Conservation (phyloP, 176 grass and related monocot genomes). For the Elymus sibiricus region DNA sequence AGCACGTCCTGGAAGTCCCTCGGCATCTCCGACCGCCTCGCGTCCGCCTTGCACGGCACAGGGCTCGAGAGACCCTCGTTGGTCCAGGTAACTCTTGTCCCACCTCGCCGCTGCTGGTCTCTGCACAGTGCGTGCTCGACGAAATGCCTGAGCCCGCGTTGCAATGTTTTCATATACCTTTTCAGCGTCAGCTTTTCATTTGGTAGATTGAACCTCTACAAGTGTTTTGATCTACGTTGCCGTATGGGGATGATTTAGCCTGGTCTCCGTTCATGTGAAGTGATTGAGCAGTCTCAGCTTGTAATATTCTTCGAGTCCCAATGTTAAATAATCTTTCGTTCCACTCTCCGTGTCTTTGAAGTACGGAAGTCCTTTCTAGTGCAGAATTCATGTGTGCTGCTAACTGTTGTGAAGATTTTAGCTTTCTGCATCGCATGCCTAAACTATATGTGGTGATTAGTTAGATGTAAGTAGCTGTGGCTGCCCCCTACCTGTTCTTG, state of each 20-base stretch:
- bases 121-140: constrained; percentile 48
- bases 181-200: background rate
- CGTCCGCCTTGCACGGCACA: constrained; percentile 24
- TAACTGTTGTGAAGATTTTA: background rate
- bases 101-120: background rate
- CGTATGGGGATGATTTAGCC: background rate
- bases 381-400: background rate
- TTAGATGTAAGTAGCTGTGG: background rate
- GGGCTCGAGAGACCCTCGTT: constrained; percentile 57
- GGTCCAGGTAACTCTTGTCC: constrained; percentile 41
- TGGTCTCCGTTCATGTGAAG: background rate
- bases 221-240: background rate
- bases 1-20: constrained; percentile 69
- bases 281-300: background rate
- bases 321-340: background rate
- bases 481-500: too few relatives aligned
- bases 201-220: background rate
- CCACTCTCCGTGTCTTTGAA: background rate
- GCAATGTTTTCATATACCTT: background rate
- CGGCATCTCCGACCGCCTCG: constrained; percentile 57
- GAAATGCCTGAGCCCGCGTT: constrained; percentile 37
- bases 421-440: background rate
- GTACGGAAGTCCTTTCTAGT: background rate
- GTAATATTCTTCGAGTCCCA: background rate
- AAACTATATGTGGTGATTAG: background rate